Evolutionary conservation across 345 rosid species (phyloP), one percentile per base, ranked within the genome.

Genomic region (Mallotus nudiflorus): DNA sequence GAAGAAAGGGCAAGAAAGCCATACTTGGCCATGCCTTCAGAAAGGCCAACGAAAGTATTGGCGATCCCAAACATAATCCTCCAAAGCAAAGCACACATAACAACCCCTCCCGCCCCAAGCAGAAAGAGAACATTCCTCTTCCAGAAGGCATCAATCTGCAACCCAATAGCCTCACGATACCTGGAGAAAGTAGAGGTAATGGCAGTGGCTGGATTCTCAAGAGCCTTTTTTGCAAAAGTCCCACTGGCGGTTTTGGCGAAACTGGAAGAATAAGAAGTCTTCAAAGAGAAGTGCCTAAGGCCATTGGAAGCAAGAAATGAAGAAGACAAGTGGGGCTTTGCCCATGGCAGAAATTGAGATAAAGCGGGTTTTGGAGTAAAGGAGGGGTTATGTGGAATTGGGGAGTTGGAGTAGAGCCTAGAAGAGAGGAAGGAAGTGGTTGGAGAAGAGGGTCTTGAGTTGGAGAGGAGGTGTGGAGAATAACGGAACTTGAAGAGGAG

Each of bases 11-110:
- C 97, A 46, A 94, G 93, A 73, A 92, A 90, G 15, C 93, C 97
- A 28, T 88, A 94, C 86, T 94, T 90, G 39, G 96, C 89, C 93
- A 94, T 83, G 67, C 97, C 97, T 71, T 92, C 97, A 16, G 96
- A 94, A 62, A 94, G 84, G 55, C 95, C 91, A 58, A 89, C 85
- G 68, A 89, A 89, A 42, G 97, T 82, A 66, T 69, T 92, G 59
- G 99, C 97, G 79, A 92, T 80, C 4, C 96, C 97, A 72, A 86
- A 93, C 96, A 91, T 89, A 68, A 91, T 69, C 88, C 92, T 87
- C 97, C 98, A 93, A 27, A 89, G 76, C 78, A 91, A 79, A 62
- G 79, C 82, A 79, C 96, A 90, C 4, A 86, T 50, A 31, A 88
- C 27, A 51, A 85, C 85, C 55, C 83, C 96, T 42, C 83, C 97